Percentiles rank a stretch among this genome's conserved stretches.
Conservation (phyloP, 208 protist species). For the Wallacemonas collosoma region DNA sequence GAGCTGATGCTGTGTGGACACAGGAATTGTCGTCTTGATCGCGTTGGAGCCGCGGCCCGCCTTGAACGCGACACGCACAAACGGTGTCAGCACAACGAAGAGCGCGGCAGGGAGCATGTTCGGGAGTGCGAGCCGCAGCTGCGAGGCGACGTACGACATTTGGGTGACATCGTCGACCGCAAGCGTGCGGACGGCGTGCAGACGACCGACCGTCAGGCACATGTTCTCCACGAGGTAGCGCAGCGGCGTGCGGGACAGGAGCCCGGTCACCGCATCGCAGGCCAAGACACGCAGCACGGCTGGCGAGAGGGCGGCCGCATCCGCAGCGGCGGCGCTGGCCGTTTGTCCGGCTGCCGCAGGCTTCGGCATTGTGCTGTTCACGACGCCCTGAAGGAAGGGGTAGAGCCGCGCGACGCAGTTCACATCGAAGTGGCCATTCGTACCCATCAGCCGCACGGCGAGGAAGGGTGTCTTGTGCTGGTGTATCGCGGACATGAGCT, state of each 20-base stretch:
- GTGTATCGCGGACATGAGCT: slow-evolving; percentile 37
- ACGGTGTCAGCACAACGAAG: slow-evolving; percentile 74
- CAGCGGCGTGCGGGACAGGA: slow-evolving; percentile 68
- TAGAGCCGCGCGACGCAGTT: slow-evolving; percentile 63
- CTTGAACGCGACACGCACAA: slow-evolving; percentile 85
- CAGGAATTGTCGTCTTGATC: slow-evolving; percentile 76
- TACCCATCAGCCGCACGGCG: slow-evolving; percentile 73
- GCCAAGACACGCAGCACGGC: slow-evolving; percentile 55
- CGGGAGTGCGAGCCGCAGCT: slow-evolving; percentile 60
- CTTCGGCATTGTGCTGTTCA: slow-evolving; percentile 30
- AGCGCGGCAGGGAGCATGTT: slow-evolving; percentile 85
- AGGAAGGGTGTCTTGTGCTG: slow-evolving; percentile 58
- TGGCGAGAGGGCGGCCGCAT: slow-evolving; percentile 21
- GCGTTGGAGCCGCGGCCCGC: slow-evolving; percentile 73
- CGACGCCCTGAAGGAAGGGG: slow-evolving; percentile 50
- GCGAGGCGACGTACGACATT: slow-evolving; percentile 60
- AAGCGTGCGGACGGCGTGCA: slow-evolving; percentile 53
- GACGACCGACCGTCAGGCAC: slow-evolving; percentile 48
- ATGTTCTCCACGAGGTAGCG: slow-evolving; percentile 58
- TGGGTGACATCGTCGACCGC: slow-evolving; percentile 60
- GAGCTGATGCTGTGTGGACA: slow-evolving; percentile 89
- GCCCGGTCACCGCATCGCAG: slow-evolving; percentile 61
- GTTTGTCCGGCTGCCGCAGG: not conserved
- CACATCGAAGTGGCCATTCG: slow-evolving; percentile 53
- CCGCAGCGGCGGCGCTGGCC: slow-evolving; percentile 6